Conservation (phyloP, 202 grass and related monocot species). For the Carex arenaria region DNA sequence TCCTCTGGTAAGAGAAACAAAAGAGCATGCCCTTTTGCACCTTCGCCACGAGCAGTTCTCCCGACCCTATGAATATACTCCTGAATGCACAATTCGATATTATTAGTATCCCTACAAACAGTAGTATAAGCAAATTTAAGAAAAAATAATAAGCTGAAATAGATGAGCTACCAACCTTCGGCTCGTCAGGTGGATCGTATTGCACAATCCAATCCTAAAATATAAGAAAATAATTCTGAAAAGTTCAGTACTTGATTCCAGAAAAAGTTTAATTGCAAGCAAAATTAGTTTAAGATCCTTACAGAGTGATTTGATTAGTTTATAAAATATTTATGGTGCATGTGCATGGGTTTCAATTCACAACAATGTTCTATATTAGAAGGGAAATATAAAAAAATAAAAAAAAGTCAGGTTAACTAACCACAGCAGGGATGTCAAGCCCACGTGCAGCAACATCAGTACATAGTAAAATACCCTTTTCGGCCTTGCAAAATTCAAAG, state of each 20-base stretch:
- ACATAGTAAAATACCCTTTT: slow-evolving; percentile 85
- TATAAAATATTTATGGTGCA: not conserved
- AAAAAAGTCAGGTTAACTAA: slow-evolving; percentile 25
- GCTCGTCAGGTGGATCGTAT: slow-evolving; percentile 97
- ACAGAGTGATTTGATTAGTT: not conserved
- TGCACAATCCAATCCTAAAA: slow-evolving; percentile 94
- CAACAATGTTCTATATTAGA: not conserved
- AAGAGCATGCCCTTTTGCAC: slow-evolving; percentile 73
- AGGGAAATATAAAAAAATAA: slow-evolving; percentile 9
- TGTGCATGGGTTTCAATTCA: not conserved
- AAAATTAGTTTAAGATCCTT: not conserved
- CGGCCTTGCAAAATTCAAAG: slow-evolving; percentile 86
- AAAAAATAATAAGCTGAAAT: not conserved
- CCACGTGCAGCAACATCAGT: slow-evolving; percentile 95
- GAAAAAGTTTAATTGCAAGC: not conserved
- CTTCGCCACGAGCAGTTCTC: slow-evolving; percentile 88
- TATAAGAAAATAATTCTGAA: not conserved
- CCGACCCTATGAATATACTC: slow-evolving; percentile 97
- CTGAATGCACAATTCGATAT: slow-evolving; percentile 43
- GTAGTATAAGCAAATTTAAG: not conserved
- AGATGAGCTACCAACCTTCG: slow-evolving; percentile 51
- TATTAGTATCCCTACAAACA: slow-evolving; percentile 2
- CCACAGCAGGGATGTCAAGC: slow-evolving; percentile 96
- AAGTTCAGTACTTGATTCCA: not conserved
- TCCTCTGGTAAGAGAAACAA: slow-evolving; percentile 88